Conservation (phyloP, 2,329 filamentous ascomycete genomes). For the Penicillium sp. region DNA sequence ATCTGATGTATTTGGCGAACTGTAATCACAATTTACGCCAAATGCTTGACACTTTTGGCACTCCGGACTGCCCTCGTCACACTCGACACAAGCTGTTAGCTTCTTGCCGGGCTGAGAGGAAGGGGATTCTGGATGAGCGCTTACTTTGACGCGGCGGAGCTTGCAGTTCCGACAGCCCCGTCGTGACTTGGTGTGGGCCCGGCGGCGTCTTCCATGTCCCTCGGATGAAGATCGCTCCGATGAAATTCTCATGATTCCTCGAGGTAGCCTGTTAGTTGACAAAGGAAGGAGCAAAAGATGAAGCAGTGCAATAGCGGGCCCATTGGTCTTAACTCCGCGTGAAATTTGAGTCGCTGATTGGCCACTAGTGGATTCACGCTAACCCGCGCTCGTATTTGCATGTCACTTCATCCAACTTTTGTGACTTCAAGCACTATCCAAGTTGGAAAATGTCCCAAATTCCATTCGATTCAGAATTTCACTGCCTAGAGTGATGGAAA, state of each 20-base stretch:
- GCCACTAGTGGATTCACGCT: conserved; percentile 1
- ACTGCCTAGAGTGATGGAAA: background rate
- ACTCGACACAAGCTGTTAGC: conserved; percentile 33
- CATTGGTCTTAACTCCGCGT: background rate
- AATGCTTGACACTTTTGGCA: conserved; percentile 51
- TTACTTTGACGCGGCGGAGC: conserved; percentile 18
- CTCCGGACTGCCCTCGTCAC: conserved; percentile 52
- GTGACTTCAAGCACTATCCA: background rate
- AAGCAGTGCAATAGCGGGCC: background rate
- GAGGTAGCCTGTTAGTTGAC: background rate
- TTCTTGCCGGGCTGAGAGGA: background rate
- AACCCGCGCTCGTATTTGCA: conserved; percentile 12
- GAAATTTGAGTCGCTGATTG: background rate
- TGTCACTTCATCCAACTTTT: background rate
- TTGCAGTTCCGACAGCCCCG: conserved; percentile 56
- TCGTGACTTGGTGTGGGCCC: conserved; percentile 52
- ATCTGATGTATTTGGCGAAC: conserved; percentile 43
- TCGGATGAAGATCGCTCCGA: background rate
- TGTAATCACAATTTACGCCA: conserved; percentile 30
- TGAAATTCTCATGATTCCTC: background rate
- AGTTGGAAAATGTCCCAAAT: background rate
- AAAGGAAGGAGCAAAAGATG: background rate
- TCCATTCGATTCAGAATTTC: background rate
- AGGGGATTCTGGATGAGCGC: background rate
- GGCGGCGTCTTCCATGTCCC: conserved; percentile 7